Percentiles rank a stretch among this genome's conserved stretches.
Conservation (phyloP, 1,284 basidiomycete genomes). For the Boletus albobrunnescens region DNA sequence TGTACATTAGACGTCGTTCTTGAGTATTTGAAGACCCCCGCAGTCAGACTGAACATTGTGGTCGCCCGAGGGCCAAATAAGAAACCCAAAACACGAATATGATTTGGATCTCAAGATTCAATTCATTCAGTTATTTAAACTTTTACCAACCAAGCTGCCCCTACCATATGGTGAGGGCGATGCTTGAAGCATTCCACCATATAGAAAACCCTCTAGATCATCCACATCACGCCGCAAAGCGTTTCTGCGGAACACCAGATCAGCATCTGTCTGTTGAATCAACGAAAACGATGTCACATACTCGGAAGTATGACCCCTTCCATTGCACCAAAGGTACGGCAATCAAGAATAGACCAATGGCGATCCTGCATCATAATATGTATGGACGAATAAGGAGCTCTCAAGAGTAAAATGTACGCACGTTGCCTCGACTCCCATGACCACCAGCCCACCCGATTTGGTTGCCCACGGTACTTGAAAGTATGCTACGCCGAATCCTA, state of each 20-base stretch:
- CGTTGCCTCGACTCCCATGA: conserved; percentile 50
- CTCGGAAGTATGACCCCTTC: conserved; percentile 42
- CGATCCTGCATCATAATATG: conserved; percentile 32
- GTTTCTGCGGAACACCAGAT: conserved; percentile 12
- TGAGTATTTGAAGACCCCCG: no score
- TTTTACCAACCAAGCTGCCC: not conserved
- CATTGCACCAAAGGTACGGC: conserved; percentile 44
- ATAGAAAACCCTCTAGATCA: no score
- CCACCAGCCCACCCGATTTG: conserved; percentile 44
- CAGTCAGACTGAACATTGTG: no score
- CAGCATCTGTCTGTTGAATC: not conserved
- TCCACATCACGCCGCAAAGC: conserved; percentile 14
- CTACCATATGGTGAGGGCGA: not conserved
- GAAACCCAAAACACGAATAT: not conserved
- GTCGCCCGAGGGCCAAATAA: not conserved
- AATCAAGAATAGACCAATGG: conserved; percentile 45
- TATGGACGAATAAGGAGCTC: no score
- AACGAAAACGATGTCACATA: conserved; percentile 24
- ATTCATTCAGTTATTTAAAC: no score
- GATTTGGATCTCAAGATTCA: no score
- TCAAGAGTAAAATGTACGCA: conserved; percentile 21
- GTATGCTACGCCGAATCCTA: conserved; percentile 51
- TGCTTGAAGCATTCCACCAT: not conserved
- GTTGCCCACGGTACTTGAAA: conserved; percentile 55
- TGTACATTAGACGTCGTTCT: no score